These are phyloP conservation scores for Barnettozyma populi DNA, from an alignment of 805 yeast genomes.

Conservation along the genomic window DNA sequence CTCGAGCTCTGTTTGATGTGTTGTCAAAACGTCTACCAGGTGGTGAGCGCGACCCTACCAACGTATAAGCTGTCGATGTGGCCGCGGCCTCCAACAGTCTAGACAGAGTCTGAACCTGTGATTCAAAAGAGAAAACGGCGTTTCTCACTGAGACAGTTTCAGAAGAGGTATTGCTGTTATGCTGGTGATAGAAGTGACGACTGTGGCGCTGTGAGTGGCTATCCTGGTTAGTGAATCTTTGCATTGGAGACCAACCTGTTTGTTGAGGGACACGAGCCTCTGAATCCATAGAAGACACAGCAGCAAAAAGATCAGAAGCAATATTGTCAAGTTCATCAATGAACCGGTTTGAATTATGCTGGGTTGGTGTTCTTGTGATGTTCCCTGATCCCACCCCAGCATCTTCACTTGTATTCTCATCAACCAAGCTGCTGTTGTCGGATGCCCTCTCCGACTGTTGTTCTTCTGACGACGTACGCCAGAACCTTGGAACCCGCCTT, in stretches of 20 bases:
- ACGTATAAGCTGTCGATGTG: conserved; percentile 36
- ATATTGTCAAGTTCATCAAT: conserved; percentile 22
- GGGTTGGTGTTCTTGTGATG: conserved; percentile 1
- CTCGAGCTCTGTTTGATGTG: conserved; percentile 10
- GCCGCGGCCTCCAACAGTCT: conserved; percentile 41
- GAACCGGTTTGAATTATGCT: conserved; percentile 6
- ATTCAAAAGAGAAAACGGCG: conserved; percentile 13
- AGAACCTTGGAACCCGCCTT: conserved; percentile 20
- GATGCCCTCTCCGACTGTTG: background rate
- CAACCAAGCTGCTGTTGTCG: background rate
- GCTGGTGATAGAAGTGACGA: background rate
- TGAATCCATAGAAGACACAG: conserved; percentile 6
- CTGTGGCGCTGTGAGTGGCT: background rate
- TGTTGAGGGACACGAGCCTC: background rate
- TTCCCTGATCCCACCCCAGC: conserved; percentile 3
- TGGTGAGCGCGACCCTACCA: conserved; percentile 28
- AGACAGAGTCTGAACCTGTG: conserved; percentile 38
- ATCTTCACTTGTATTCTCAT: conserved; percentile 6
- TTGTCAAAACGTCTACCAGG: conserved; percentile 29
- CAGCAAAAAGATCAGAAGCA: conserved; percentile 16
- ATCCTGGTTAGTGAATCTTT: background rate
- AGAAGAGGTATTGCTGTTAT: background rate
- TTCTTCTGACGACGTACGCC: conserved; percentile 5
- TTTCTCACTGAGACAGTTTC: background rate
- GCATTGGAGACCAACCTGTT: background rate